Base-by-base conservation (phyloP, 495 filamentous ascomycete genomes). In the Letharia lupina region DNA sequence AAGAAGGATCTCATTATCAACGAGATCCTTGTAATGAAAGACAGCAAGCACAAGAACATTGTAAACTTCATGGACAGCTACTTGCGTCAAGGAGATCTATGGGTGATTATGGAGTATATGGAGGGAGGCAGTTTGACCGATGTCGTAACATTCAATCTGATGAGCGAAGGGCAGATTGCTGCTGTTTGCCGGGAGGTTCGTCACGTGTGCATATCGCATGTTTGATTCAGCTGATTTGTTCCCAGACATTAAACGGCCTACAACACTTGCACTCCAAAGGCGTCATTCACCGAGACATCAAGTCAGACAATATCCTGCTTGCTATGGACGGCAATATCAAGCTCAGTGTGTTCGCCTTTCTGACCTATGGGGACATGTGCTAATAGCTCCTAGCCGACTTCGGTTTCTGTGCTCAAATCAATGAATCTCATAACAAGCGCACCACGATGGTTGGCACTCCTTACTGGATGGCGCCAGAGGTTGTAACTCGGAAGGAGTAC, bases 81-180 rank as follows among this genome's bases (percentile, higher is more conserved):
- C 75, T 80, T 98, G 31, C 88, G 92, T 47, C 82, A 84, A 6
- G 86, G 93, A 28, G 94, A 98, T 74, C 77, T 98, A 50, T 98
- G 94, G 94, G 94, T 98, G 16, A 91, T 98, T 39, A 98, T 98
- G 94, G 94, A 98, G 75, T 98, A 91, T 70, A 98, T 98, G 94
- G 94, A 98, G 74, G 94, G 94, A 58, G 94, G 94, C 44, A 96
- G 91, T 78, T 77, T 98, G 75, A 98, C 94, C 3, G 94, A 98
- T 77, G 94, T 98, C 37, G 94, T 98, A 47, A 98, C 93, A 15
- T 98, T 94, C 77, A 98, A 98, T 75, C 94, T 97, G 66, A 98
- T 98, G 94, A 90, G 87, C 28, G 94, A 98, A 74, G 90, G 89
- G 12, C 94, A 98, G 77, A 98, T 98, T 75, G 91, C 94, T 16